Conservation (phyloP, 106 monocot genomes). For the Gastrodia elata region DNA sequence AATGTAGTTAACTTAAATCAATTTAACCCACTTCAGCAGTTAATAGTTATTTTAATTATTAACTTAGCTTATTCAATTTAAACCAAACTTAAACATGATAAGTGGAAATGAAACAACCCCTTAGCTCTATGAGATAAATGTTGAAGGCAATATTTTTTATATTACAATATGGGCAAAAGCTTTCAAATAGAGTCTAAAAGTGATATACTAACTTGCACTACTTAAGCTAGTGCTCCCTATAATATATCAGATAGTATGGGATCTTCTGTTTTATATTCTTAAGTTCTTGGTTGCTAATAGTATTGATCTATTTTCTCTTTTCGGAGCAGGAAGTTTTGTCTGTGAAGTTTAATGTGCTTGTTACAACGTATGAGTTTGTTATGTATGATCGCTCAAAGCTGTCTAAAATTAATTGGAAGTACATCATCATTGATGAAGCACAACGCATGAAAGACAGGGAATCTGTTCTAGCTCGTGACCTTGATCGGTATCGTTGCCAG, state of each 20-base stretch:
- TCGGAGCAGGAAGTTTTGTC: conserved; percentile 64
- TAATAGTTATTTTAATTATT: too few species aligned
- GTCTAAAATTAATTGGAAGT: conserved; percentile 93
- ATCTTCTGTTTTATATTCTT: neutral
- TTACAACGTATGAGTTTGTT: conserved; percentile 95
- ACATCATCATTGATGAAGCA: conserved; percentile 98
- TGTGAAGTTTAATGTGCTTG: conserved; percentile 90
- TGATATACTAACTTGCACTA: neutral
- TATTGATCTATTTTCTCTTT: neutral
- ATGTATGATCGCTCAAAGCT: conserved; percentile 96
- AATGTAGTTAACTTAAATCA: too few species aligned
- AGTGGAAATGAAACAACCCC: too few species aligned
- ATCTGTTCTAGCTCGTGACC: conserved; percentile 94
- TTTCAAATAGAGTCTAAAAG: neutral
- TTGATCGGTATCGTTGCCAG: conserved; percentile 91
- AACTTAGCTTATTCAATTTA: too few species aligned
- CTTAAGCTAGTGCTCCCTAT: neutral
- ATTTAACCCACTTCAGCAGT: too few species aligned
- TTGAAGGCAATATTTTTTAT: too few species aligned
- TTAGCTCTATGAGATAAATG: too few species aligned
- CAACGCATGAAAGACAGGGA: conserved; percentile 98
- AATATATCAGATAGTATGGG: neutral
- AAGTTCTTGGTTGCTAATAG: neutral
- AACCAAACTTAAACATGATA: too few species aligned
- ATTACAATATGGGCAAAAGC: neutral